Conservation (phyloP, 345 rosid species). For the Heritiera fomes region DNA sequence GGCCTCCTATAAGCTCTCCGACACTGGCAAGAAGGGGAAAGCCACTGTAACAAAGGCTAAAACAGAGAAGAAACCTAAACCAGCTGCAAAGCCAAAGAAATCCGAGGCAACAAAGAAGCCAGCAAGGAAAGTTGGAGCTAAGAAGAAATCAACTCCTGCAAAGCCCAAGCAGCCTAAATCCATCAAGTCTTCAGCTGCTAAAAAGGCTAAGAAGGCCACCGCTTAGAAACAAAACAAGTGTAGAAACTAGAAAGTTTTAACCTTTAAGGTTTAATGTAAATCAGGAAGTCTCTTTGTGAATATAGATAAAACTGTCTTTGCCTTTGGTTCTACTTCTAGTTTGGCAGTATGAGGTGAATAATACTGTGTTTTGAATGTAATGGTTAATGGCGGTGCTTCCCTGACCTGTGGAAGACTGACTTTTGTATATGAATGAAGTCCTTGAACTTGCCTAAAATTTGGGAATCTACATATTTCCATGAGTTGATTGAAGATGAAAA, state of each 20-base stretch:
- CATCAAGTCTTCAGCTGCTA: slow-evolving; percentile 43
- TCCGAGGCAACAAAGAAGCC: slow-evolving; percentile 38
- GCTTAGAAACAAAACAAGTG: slow-evolving; percentile 22
- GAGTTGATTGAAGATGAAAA: too few species aligned
- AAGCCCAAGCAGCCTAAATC: slow-evolving; percentile 49
- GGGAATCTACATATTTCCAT: too few species aligned
- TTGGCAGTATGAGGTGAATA: not conserved
- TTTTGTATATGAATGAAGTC: too few species aligned
- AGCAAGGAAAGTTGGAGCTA: slow-evolving; percentile 35
- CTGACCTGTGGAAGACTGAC: too few species aligned
- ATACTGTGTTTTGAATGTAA: not conserved
- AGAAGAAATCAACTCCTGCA: slow-evolving; percentile 40
- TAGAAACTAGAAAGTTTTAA: not conserved
- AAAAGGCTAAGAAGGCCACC: slow-evolving; percentile 45
- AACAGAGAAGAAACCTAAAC: slow-evolving; percentile 15
- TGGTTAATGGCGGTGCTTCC: too few species aligned
- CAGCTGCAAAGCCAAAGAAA: slow-evolving; percentile 27
- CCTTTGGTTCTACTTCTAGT: not conserved
- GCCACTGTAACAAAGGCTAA: not conserved
- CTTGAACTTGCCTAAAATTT: too few species aligned
- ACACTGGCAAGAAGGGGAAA: slow-evolving; percentile 28
- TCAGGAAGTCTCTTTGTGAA: not conserved
- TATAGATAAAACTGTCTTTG: not conserved
- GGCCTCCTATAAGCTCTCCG: slow-evolving; percentile 78
- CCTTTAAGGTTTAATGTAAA: not conserved